A percentile compares a stretch with the other conserved stretches of the same genome.
Conservation (phyloP, 2,329 filamentous ascomycete genomes). For the Beauveria medogensis region DNA sequence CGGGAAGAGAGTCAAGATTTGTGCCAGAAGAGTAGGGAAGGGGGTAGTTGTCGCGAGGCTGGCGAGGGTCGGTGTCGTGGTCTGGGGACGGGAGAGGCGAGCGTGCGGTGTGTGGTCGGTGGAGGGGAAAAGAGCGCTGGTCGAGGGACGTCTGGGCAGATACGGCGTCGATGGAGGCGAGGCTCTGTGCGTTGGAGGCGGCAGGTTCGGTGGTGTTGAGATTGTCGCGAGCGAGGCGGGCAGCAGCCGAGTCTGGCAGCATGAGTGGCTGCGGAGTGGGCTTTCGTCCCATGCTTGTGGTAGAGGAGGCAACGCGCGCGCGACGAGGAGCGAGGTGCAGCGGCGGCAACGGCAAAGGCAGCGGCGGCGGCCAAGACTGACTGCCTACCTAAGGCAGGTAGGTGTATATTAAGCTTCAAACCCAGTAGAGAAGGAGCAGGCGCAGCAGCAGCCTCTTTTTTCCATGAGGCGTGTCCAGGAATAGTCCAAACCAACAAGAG, state of each 20-base stretch:
- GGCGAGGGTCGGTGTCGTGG: constrained; percentile 6
- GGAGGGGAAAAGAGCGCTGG: constrained; percentile 30
- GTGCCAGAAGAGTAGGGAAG: constrained; percentile 8
- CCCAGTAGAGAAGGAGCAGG: not conserved
- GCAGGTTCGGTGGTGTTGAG: not conserved
- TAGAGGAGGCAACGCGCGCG: not conserved
- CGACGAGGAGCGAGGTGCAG: not conserved
- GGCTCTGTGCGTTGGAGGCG: constrained; percentile 16
- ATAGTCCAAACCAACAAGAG: not conserved
- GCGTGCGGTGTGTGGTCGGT: constrained; percentile 3
- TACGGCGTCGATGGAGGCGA: constrained; percentile 28
- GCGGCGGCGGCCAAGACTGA: not conserved
- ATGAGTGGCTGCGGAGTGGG: constrained; percentile 50
- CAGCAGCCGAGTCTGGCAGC: constrained; percentile 34
- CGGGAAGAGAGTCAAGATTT: constrained; percentile 15
- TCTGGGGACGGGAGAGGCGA: constrained; percentile 16
- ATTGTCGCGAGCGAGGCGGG: constrained; percentile 17
- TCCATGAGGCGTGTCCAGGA: not conserved
- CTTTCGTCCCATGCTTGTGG: constrained; percentile 45
- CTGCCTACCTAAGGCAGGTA: not conserved
- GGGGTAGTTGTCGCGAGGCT: constrained; percentile 3
- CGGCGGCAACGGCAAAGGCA: not conserved
- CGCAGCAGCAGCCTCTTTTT: constrained; percentile 1
- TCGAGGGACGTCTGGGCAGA: constrained; percentile 28
- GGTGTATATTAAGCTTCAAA: not conserved